Evolutionary conservation across 2,329 filamentous ascomycete genomes (phyloP), one percentile per base, ranked within the genome.

Genomic region (Colletotrichum lindemuthianum): DNA sequence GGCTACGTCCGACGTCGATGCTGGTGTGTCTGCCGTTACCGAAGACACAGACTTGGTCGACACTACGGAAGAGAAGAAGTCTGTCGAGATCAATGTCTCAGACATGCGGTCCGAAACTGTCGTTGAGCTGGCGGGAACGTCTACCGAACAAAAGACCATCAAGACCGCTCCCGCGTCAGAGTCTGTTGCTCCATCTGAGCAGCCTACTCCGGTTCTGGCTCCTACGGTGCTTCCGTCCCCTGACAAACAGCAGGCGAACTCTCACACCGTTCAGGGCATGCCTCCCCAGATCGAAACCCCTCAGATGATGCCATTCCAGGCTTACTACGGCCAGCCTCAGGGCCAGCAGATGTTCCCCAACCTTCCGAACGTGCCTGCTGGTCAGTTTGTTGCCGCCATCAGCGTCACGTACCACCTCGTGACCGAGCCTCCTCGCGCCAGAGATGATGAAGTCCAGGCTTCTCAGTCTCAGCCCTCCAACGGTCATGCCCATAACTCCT

Each of bases 371-470:
- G 40, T 36, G 2, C 60, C 37, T 12, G 15, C 52, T 6, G 32
- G 33, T 7, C 51, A 52, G 4, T 13, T 52, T 2, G 13, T 65
- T 11, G 45, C 51, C 16, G 52, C 63, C 5, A 15, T 65, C 10
- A 63, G 45, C 34, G 34, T 65, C n/a, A 65, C 63, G 13, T 65
- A 61, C 15, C 63, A 65, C 41, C 43, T 65, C 24, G 52, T 32
- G 13, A 52, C 3, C 24, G 12, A 7, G 32, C 33, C 12, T n/a
- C 40, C 2, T 11, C 45, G 1, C 36, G 10, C 6, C 15, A n/a
- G 24, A 11, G 12, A 15, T 8, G 33, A 43, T 11, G 16, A 15
- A 6, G 37, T 36, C n/a, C 52, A 61, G 13, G 24, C 24, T 10
- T 2, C 33, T 11, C 8, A 36, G 15, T 32, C 13, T 37, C 6